Evolutionary conservation across 495 filamentous ascomycete genomes (phyloP).

Genomic region (Copromyces sp.): DNA sequence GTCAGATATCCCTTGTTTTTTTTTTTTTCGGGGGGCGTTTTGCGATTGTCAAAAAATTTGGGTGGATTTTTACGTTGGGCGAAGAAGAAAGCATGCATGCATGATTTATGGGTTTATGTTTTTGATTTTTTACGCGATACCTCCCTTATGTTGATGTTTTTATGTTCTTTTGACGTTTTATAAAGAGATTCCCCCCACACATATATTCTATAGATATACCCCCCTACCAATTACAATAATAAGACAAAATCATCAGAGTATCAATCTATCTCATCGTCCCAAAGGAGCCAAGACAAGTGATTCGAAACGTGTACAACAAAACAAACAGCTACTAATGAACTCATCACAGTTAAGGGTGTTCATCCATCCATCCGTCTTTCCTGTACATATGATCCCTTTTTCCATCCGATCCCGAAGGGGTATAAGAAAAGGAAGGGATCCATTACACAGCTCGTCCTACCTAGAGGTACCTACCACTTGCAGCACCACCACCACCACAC

Average conservation of each 20-base stretch:
- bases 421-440: not conserved
- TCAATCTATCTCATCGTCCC: too few species aligned
- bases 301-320: too few species aligned
- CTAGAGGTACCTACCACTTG: not conserved
- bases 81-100: not conserved
- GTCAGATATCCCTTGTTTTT: not conserved
- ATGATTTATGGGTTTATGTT: not conserved
- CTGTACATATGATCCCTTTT: not conserved
- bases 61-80: not conserved
- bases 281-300: too few species aligned
- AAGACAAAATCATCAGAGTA: not conserved
- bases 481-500: not conserved
- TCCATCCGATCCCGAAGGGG: not conserved
- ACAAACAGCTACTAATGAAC: not conserved
- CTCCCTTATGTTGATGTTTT: not conserved
- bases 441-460: not conserved
- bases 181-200: not conserved
- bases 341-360: not conserved
- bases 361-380: not conserved
- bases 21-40: not conserved
- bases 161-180: not conserved
- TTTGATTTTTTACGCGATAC: not conserved
- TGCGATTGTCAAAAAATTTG: not conserved
- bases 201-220: not conserved
- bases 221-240: not conserved